phyloP scores from a whole-genome alignment of 345 rosid genomes.

The Firmiana major region DNA sequence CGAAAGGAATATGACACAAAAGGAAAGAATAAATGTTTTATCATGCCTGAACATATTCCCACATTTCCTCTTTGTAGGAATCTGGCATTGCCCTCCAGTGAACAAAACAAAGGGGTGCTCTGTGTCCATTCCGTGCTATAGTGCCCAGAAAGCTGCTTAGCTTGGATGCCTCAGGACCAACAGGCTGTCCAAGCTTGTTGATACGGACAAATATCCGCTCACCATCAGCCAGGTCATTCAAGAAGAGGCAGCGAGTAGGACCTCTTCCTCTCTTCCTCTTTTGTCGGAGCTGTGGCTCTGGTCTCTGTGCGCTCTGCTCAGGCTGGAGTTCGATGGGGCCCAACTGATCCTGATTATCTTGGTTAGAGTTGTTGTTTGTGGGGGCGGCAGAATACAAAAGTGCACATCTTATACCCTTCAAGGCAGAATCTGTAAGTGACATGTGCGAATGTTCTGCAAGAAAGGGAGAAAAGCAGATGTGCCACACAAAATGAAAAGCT shows the following conservation, averaged over 20 bases:
- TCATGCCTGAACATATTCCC: slow-evolving; percentile 35
- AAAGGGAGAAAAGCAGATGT: neutral
- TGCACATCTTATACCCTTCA: slow-evolving; percentile 12
- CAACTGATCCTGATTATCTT: neutral
- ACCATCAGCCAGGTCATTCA: slow-evolving; percentile 26
- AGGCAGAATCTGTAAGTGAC: slow-evolving; percentile 2
- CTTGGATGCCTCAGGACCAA: slow-evolving; percentile 34
- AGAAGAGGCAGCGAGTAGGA: slow-evolving; percentile 24
- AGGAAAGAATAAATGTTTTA: neutral
- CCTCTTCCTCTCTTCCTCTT: slow-evolving; percentile 25
- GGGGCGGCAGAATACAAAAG: slow-evolving; percentile 5
- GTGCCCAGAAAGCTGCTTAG: slow-evolving; percentile 32
- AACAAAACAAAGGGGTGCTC: slow-evolving; percentile 29
- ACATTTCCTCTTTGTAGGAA: slow-evolving; percentile 29
- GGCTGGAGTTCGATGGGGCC: neutral
- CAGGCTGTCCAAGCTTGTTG: slow-evolving; percentile 32
- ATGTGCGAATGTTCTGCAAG: slow-evolving; percentile 9
- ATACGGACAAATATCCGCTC: slow-evolving; percentile 23
- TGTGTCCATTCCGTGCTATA: slow-evolving; percentile 34
- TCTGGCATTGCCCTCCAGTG: slow-evolving; percentile 30
- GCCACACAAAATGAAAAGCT: neutral
- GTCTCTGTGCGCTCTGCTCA: slow-evolving; percentile 13
- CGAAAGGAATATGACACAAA: neutral
- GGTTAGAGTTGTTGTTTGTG: neutral
- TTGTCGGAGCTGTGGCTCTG: neutral